phyloP scores from a whole-genome alignment of 2,329 filamentous ascomycete genomes.

The Xylariomycetidae sp. region DNA sequence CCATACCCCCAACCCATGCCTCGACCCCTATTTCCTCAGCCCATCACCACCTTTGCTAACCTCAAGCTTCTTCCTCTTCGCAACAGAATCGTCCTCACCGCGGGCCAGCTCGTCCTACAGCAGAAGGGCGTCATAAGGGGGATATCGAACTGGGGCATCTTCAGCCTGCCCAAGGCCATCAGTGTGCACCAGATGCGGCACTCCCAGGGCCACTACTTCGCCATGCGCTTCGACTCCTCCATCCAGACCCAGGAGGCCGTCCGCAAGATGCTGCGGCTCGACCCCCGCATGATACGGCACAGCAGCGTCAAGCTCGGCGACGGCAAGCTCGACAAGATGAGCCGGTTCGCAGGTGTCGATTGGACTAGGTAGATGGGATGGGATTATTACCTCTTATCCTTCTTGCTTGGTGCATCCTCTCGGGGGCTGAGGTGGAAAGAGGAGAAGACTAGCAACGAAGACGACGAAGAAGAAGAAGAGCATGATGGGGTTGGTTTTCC shows the following conservation, averaged over 20 bases:
- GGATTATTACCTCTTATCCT: too few species aligned
- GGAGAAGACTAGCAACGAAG: too few species aligned
- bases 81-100: slow-evolving; percentile 78
- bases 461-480: too few species aligned
- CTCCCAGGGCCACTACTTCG: slow-evolving; percentile 89
- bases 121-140: slow-evolving; percentile 87
- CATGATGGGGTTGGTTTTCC: too few species aligned
- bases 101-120: slow-evolving; percentile 76
- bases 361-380: slow-evolving; percentile 37
- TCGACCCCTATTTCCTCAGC: too few species aligned
- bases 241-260: slow-evolving; percentile 69
- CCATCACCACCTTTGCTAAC: too few species aligned
- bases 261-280: slow-evolving; percentile 70
- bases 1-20: too few species aligned
- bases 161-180: slow-evolving; percentile 74
- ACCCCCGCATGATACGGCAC: slow-evolving; percentile 86
- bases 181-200: slow-evolving; percentile 80
- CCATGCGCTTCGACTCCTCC: slow-evolving; percentile 90
- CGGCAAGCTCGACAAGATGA: slow-evolving; percentile 48
- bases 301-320: slow-evolving; percentile 81
- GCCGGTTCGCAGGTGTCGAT: slow-evolving; percentile 43
- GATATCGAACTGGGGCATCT: slow-evolving; percentile 92
- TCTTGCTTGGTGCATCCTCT: too few species aligned
- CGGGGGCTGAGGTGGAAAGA: too few species aligned
- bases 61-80: too few species aligned